Evolutionary conservation across 208 protist genomes (phyloP).

Genomic region (Tetramitus jugosus): DNA sequence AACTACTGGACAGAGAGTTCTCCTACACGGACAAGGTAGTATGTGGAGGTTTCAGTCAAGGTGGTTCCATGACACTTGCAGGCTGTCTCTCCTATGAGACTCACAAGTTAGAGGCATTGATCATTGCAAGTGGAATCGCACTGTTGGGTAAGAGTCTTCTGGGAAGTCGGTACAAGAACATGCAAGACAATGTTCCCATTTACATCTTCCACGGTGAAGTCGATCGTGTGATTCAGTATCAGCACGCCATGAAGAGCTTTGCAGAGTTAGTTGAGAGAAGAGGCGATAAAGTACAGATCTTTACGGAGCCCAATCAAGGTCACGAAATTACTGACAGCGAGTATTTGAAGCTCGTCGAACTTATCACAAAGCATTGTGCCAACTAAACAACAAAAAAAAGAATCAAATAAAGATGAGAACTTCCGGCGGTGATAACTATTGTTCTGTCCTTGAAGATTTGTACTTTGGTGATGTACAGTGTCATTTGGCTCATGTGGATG

Average conservation of each 20-base stretch:
- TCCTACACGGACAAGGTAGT: neutral
- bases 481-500: too few species aligned
- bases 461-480: too few species aligned
- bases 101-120: neutral
- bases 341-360: too few species aligned
- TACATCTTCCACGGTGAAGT: slow-evolving; percentile 11
- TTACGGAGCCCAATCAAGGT: neutral
- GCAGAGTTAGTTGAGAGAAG: neutral
- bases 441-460: too few species aligned
- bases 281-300: neutral
- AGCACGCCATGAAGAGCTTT: neutral
- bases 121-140: neutral
- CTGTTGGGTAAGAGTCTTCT: too few species aligned
- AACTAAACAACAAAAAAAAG: too few species aligned
- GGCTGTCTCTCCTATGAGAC: neutral
- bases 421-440: too few species aligned
- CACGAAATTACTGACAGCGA: slow-evolving; percentile 1
- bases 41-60: slow-evolving; percentile 1
- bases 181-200: slow-evolving; percentile 2
- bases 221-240: slow-evolving; percentile 1
- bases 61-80: neutral
- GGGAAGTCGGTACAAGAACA: neutral
- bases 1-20: neutral
- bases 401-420: too few species aligned
- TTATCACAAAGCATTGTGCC: too few species aligned